These are phyloP conservation scores for Przewalskia tangutica DNA, from an alignment of 257 asterid species.

Conservation along the genomic window DNA sequence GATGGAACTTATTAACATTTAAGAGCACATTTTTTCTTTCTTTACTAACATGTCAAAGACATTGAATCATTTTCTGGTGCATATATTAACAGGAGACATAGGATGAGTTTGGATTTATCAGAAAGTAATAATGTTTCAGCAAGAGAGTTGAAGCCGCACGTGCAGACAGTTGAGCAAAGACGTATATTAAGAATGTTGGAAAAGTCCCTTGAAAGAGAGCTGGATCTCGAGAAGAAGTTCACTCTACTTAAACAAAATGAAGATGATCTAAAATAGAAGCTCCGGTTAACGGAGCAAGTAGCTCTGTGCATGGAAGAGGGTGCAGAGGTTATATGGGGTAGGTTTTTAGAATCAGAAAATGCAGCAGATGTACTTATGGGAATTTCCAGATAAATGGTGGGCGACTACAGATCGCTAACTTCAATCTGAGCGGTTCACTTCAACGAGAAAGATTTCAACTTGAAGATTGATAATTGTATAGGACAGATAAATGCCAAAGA, in stretches of 20 bases:
- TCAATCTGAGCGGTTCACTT: conserved; percentile 19
- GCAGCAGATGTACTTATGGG: conserved; percentile 66
- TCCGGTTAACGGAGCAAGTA: conserved; percentile 50
- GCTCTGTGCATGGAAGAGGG: conserved; percentile 83
- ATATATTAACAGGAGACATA: conserved; percentile 33
- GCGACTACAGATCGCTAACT: conserved; percentile 32
- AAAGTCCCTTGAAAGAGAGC: conserved; percentile 59
- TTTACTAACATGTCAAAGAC: background rate
- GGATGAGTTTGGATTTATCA: conserved; percentile 27
- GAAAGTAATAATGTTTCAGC: conserved; percentile 22
- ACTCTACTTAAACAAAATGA: conserved; percentile 55
- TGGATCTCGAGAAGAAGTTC: conserved; percentile 70
- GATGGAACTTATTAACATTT: background rate
- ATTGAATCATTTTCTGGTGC: background rate
- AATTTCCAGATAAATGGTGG: conserved; percentile 60
- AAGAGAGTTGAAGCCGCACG: conserved; percentile 36
- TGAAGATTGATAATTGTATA: conserved; percentile 29
- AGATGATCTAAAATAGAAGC: conserved; percentile 58
- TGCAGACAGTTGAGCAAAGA: conserved; percentile 36
- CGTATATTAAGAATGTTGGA: conserved; percentile 66
- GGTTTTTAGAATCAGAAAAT: conserved; percentile 80
- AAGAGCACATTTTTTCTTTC: background rate
- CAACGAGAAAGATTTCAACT: conserved; percentile 32
- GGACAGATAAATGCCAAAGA: conserved; percentile 44
- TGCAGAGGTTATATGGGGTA: conserved; percentile 78